Conservation (phyloP, 192 early-diverging fungal genomes). For the Mortierella claussenii region DNA sequence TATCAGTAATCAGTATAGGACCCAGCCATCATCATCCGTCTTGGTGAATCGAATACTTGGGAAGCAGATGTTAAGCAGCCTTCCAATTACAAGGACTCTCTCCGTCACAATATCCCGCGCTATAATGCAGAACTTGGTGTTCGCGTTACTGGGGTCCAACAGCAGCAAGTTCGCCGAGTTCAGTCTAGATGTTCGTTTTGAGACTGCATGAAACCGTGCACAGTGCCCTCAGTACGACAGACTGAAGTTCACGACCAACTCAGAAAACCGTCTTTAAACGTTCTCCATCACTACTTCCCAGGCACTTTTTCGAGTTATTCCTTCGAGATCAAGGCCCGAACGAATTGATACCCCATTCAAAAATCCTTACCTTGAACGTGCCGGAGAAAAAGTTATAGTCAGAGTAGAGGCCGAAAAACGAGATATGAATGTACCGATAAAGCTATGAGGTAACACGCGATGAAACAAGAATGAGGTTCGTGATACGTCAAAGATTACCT, state of each 20-base stretch:
- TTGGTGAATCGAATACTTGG: conserved; percentile 28
- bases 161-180: neutral
- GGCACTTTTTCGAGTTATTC: too few relatives aligned
- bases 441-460: conserved; percentile 7
- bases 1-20: too few relatives aligned
- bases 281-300: too few relatives aligned
- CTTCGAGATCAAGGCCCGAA: too few relatives aligned
- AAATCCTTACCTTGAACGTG: too few relatives aligned
- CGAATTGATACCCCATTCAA: too few relatives aligned
- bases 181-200: conserved; percentile 18
- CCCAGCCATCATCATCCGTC: conserved; percentile 37
- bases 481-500: conserved; percentile 25
- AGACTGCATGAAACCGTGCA: conserved; percentile 23
- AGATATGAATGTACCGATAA: conserved; percentile 26
- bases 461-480: conserved; percentile 25
- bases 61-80: conserved; percentile 11
- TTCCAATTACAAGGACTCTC: neutral
- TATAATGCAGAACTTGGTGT: conserved; percentile 16
- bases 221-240: too few relatives aligned
- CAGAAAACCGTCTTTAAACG: too few relatives aligned
- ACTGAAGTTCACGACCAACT: too few relatives aligned
- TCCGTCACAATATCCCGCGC: conserved; percentile 24
- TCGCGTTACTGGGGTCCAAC: neutral
- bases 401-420: conserved; percentile 28
- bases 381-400: conserved; percentile 16